Percentiles rank a stretch among this genome's conserved stretches.
These are phyloP conservation scores for Salvia sclarea DNA, from an alignment of 305 asterid species.

Conservation along the genomic window DNA sequence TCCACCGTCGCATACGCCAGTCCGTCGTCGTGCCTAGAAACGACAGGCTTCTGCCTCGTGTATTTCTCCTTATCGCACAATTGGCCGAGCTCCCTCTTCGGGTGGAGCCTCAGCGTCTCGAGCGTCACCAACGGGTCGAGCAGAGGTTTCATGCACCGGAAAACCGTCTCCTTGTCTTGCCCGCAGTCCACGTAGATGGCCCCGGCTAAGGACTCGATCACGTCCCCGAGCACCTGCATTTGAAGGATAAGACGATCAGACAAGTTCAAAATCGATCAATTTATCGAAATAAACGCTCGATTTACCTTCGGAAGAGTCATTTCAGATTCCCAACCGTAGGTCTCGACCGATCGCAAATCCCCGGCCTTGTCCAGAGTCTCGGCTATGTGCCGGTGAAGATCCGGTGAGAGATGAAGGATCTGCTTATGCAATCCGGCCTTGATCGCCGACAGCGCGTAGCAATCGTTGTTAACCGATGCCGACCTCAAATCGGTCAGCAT, in stretches of 20 bases:
- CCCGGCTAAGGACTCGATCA: conserved; percentile 82
- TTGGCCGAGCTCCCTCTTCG: conserved; percentile 57
- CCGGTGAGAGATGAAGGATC: conserved; percentile 66
- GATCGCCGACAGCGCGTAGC: conserved; percentile 68
- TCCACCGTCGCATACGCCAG: conserved; percentile 39
- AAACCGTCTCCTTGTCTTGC: conserved; percentile 51
- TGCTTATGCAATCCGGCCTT: conserved; percentile 64
- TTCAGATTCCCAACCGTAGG: conserved; percentile 81
- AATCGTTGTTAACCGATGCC: conserved; percentile 77
- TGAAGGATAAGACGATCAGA: no score
- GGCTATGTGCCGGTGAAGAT: conserved; percentile 55
- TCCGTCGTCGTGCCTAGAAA: conserved; percentile 38
- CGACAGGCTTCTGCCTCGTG: conserved; percentile 26
- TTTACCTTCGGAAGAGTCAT: conserved; percentile 71
- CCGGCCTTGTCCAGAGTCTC: conserved; percentile 34
- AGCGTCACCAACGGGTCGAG: conserved; percentile 80
- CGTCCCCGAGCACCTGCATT: conserved; percentile 76
- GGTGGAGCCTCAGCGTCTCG: conserved; percentile 62
- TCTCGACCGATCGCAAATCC: conserved; percentile 31
- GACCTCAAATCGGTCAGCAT: conserved; percentile 81
- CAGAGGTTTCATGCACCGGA: conserved; percentile 62
- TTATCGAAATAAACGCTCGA: no score
- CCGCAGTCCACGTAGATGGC: conserved; percentile 78
- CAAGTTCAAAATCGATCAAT: no score
- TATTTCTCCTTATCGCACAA: conserved; percentile 54